Evolutionary conservation across 2,329 filamentous ascomycete genomes (phyloP).

Genomic region (Penicillium sp.): DNA sequence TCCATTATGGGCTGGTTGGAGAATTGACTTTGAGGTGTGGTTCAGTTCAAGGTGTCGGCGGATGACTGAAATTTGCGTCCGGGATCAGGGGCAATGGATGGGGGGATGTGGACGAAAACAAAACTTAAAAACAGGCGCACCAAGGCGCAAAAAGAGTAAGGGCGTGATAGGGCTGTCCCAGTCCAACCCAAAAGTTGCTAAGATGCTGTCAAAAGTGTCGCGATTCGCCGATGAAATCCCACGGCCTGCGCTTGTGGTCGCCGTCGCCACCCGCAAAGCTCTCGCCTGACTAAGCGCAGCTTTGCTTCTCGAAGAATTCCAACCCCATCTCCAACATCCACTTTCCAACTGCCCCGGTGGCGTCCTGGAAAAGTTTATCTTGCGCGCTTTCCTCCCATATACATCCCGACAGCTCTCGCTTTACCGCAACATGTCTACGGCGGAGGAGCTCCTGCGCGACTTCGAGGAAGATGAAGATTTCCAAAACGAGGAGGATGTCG

Average conservation of each 20-base stretch:
- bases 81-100: background rate
- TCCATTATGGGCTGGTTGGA: conserved; percentile 64
- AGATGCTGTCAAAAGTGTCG: conserved; percentile 2
- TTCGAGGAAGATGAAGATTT: conserved; percentile 61
- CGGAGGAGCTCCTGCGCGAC: conserved; percentile 88
- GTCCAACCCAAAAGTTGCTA: conserved; percentile 2
- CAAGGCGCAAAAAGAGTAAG: background rate
- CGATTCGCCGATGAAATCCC: conserved; percentile 16
- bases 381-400: background rate
- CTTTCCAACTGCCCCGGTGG: conserved; percentile 3
- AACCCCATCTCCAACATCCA: background rate
- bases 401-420: background rate
- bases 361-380: conserved; percentile 3
- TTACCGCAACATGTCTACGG: conserved; percentile 71
- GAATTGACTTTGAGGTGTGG: background rate
- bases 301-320: conserved; percentile 8
- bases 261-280: conserved; percentile 22
- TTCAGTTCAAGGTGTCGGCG: background rate
- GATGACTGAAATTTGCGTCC: background rate
- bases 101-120: background rate
- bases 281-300: conserved; percentile 20
- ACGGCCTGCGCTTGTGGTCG: conserved; percentile 17
- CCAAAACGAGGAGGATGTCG: conserved; percentile 56
- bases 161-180: background rate
- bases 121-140: background rate